Evolutionary conservation across 768 basidiomycete species (phyloP), one percentile per base, ranked within the genome.

Genomic region (Macrocybe gigantea): DNA sequence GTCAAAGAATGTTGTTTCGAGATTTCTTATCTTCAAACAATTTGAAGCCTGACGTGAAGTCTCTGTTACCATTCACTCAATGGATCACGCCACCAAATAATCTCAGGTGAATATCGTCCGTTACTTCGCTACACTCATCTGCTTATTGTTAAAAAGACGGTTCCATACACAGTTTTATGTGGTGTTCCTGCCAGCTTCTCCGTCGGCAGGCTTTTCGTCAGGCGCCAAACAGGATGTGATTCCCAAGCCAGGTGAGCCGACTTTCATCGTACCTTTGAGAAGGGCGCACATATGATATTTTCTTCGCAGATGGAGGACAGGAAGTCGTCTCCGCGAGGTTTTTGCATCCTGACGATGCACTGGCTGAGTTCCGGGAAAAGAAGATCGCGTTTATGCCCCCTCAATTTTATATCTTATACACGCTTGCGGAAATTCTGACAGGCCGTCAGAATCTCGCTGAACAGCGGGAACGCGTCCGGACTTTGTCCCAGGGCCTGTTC

Each of bases 121-220:
- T 4, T 22, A 22, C 22, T 22, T 22, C 22, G 2, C 22, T 4
- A 22, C 22, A 22, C 22, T 22, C 22, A 22, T 22, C 4, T 22
- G 22, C 22, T 22, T 22, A 22, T 22, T 22, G 12, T 34, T 12
- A 33, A 35, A n/a, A 32, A 86, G 85, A 46, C 82, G 86, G 5
- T 88, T 87, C 62, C 77, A 79, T 53, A 79, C 86, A 3, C 78
- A 78, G 46, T 88, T 88, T 63, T 88, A 71, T 63, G 72, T 87
- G 41, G 65, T 73, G 2, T 88, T 87, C 60, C 73, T 88, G 14
- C 66, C 74, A 11, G 56, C 63, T 6, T 56, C 69, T 11, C 61
- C 69, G 6, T 63, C 74, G 0, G 57, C 74, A 2, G 75, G 72
- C 14, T 78, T 81, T 55, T 73, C 77, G 1, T 72, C 73, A 7